phyloP scores from a whole-genome alignment of 1,284 basidiomycete species.

The Puccinia novopanici region DNA sequence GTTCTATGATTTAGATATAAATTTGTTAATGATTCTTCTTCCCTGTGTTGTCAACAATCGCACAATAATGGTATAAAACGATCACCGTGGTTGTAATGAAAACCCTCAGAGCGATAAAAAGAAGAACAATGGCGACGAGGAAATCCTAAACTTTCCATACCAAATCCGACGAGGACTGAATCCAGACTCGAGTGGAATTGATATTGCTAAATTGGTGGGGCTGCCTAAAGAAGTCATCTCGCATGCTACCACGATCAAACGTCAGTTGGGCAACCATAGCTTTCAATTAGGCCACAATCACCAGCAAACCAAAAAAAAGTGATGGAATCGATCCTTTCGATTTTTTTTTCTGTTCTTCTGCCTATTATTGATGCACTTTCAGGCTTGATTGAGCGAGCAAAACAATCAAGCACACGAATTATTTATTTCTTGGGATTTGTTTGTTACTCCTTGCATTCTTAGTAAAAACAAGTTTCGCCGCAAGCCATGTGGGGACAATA shows the following conservation, averaged over 20 bases:
- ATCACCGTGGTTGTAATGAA: not conserved
- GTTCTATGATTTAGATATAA: not conserved
- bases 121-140: not conserved
- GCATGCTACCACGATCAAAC: conserved; percentile 62
- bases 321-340: not conserved
- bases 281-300: not conserved
- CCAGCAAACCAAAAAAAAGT: not conserved
- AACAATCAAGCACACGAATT: conserved; percentile 6
- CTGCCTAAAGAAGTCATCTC: conserved; percentile 71
- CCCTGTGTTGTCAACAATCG: not conserved
- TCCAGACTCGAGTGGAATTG: conserved; percentile 85
- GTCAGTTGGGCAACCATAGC: conserved; percentile 1
- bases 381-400: not conserved
- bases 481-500: too few relatives aligned
- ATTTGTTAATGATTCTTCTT: not conserved
- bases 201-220: conserved; percentile 83
- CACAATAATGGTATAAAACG: not conserved
- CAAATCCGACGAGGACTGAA: conserved; percentile 79
- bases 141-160: conserved; percentile 70
- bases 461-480: too few relatives aligned
- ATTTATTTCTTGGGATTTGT: too few relatives aligned
- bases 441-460: too few relatives aligned
- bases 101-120: conserved; percentile 61
- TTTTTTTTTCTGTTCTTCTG: not conserved
- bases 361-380: not conserved